Conservation (phyloP, 2,329 filamentous ascomycete species). For the Cladophialophora carrionii region DNA sequence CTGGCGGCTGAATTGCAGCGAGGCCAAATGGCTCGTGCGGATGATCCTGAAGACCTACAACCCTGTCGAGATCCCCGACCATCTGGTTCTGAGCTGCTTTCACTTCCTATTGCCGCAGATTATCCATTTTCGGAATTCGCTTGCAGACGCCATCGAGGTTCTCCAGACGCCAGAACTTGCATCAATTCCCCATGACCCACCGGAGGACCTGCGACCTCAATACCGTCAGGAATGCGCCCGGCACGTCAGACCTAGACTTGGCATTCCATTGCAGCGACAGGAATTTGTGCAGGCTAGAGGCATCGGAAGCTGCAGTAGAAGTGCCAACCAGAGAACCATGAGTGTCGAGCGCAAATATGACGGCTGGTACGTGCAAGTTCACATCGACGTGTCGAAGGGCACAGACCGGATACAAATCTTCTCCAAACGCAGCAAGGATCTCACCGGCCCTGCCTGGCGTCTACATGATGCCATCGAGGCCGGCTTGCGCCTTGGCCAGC, state of each 20-base stretch:
- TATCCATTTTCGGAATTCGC: slow-evolving; percentile 32
- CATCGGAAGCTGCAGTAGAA: slow-evolving; percentile 72
- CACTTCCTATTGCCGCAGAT: slow-evolving; percentile 69
- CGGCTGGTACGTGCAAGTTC: slow-evolving; percentile 88
- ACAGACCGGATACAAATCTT: slow-evolving; percentile 74
- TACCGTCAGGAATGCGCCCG: slow-evolving; percentile 29
- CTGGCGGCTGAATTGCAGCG: slow-evolving; percentile 66
- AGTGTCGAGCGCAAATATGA: slow-evolving; percentile 82
- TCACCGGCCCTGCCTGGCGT: slow-evolving; percentile 68
- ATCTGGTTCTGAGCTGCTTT: slow-evolving; percentile 61
- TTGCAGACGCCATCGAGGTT: slow-evolving; percentile 31
- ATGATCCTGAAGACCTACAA: slow-evolving; percentile 75
- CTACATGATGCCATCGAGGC: slow-evolving; percentile 67
- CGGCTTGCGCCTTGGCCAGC: slow-evolving; percentile 64
- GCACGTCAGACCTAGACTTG: slow-evolving; percentile 56
- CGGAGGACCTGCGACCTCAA: slow-evolving; percentile 8
- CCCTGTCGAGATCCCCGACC: slow-evolving; percentile 65
- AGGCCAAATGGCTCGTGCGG: slow-evolving; percentile 86
- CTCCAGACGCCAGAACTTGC: slow-evolving; percentile 23
- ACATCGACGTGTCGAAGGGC: slow-evolving; percentile 68
- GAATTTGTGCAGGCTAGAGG: slow-evolving; percentile 64
- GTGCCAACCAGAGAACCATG: slow-evolving; percentile 64
- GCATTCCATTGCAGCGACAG: slow-evolving; percentile 64
- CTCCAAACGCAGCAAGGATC: slow-evolving; percentile 90
- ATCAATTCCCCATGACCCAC: slow-evolving; percentile 24